Base-by-base conservation (phyloP, 2,329 filamentous ascomycete genomes). In the Fusarium buharicum region DNA sequence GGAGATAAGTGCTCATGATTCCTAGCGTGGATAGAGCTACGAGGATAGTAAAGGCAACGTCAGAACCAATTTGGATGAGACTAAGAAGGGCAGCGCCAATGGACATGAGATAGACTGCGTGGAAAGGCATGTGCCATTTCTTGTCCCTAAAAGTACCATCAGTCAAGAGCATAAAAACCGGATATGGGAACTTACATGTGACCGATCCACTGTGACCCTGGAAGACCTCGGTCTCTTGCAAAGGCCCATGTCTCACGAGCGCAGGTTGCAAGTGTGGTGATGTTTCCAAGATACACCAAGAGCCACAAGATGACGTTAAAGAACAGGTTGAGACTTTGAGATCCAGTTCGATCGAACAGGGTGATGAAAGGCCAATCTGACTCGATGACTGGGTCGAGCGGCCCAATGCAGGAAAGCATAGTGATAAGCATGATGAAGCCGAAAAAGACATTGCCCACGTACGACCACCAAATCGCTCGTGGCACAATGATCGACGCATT, bases 101-200 rank as follows among this genome's bases (percentile, higher is more conserved):
- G 3, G 59, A 62, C 52, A 62, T 58, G 5, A 62, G 59, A 10
- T 62, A 62, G 2, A 62, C 58, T 1, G 59, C 59, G 17, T 53
- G 45, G 16, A 62, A 62, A 1, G 59, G 59, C 52, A 62, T 58
- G 14, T 62, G 58, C 58, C 59, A 62, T 11, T 58, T 62, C 51
- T 30, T 62, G 13, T 62, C 58, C 58, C 58, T 61, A 1, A 0
- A 0, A 20, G 4, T 6, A 3, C 2, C 0, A 13, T 60, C 2
- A 61, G 44, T 1, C 9, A 2, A 2, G 12, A 3, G 1, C 11
- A 4, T 1, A 4, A 0, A 0, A 0, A 4, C 0, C 0, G 2
- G 2, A 39, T 4, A n/a, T 8, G 2, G 2, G 0, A 8, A 17
- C 44, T 24, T 46, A 50, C 59, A 62, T 62, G 8, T 62, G 58